A percentile compares a stretch with the other conserved stretches of the same genome.
Conservation (phyloP, 2,329 filamentous ascomycete species). For the Epichloe brachyelytri region DNA sequence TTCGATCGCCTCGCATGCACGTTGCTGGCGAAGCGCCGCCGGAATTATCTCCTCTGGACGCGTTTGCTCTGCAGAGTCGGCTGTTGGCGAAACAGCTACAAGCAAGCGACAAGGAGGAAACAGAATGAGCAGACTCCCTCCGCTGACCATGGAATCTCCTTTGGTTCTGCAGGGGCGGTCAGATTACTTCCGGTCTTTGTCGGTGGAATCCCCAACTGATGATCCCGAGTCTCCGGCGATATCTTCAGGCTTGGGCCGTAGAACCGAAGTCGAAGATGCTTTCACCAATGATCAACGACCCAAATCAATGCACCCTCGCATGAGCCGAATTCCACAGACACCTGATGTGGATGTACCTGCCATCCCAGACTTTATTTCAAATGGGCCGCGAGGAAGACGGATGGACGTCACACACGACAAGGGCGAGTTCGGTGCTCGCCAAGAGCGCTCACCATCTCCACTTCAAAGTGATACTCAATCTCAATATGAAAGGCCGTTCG, state of each 20-base stretch:
- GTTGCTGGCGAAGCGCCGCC: slow-evolving; percentile 73
- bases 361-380: slow-evolving; percentile 27
- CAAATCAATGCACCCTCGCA: slow-evolving; percentile 60
- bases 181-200: slow-evolving; percentile 68
- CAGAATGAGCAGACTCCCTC: slow-evolving; percentile 74
- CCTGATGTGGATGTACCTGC: slow-evolving; percentile 35
- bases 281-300: slow-evolving; percentile 43
- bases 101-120: slow-evolving; percentile 57
- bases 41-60: slow-evolving; percentile 85
- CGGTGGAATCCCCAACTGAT: slow-evolving; percentile 45
- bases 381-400: slow-evolving; percentile 27
- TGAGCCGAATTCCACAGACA: slow-evolving; percentile 49
- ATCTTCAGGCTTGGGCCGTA: slow-evolving; percentile 29
- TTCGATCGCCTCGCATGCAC: slow-evolving; percentile 62
- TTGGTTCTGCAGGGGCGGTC: slow-evolving; percentile 61
- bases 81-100: slow-evolving; percentile 79
- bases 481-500: slow-evolving; percentile 14
- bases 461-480: slow-evolving; percentile 29
- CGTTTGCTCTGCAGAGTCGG: slow-evolving; percentile 84
- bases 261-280: slow-evolving; percentile 45
- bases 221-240: slow-evolving; percentile 16
- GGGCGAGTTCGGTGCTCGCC: slow-evolving; percentile 34
- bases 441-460: slow-evolving; percentile 45
- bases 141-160: slow-evolving; percentile 70
- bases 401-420: slow-evolving; percentile 26